These are phyloP conservation scores for Phialophora verrucosa DNA, from an alignment of 2,329 filamentous ascomycete species.

Conservation along the genomic window DNA sequence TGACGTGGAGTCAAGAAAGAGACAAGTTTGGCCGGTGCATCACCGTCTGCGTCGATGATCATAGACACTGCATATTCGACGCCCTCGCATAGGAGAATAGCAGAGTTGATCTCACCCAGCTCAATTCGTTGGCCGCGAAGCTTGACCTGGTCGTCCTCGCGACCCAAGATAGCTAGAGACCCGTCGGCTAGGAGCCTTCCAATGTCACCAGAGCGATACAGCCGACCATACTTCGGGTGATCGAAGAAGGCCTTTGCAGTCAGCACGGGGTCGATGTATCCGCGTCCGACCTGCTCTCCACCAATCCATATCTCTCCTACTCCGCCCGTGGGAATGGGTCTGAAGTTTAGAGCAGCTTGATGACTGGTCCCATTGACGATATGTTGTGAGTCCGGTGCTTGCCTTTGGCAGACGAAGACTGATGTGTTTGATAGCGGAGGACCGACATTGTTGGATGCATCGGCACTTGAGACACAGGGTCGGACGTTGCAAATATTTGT, in stretches of 20 bases:
- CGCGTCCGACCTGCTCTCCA: conserved; percentile 76
- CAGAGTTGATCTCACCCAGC: conserved; percentile 73
- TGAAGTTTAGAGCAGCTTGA: conserved; percentile 45
- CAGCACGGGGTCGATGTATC: conserved; percentile 70
- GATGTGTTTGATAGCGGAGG: conserved; percentile 76
- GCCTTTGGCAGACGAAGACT: conserved; percentile 60
- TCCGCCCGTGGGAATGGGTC: conserved; percentile 69
- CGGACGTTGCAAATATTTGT: conserved; percentile 86
- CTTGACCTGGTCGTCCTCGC: conserved; percentile 81
- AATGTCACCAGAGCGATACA: conserved; percentile 84
- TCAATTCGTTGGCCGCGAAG: conserved; percentile 81
- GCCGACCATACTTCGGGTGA: conserved; percentile 70
- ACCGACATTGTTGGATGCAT: conserved; percentile 78
- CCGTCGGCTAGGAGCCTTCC: conserved; percentile 79
- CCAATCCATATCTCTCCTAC: conserved; percentile 87
- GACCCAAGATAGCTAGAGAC: conserved; percentile 72
- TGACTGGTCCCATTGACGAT: conserved; percentile 38
- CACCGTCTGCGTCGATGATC: conserved; percentile 53
- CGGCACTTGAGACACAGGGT: conserved; percentile 59
- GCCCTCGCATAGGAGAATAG: conserved; percentile 58
- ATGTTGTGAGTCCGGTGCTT: neutral
- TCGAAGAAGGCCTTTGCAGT: conserved; percentile 71
- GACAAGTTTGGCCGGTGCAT: conserved; percentile 61
- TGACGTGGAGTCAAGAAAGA: conserved; percentile 66
- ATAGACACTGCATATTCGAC: conserved; percentile 70